Percentiles rank a stretch among this genome's conserved stretches.
phyloP scores from a whole-genome alignment of 1,284 basidiomycete genomes.

The Leccinum subrobustum region DNA sequence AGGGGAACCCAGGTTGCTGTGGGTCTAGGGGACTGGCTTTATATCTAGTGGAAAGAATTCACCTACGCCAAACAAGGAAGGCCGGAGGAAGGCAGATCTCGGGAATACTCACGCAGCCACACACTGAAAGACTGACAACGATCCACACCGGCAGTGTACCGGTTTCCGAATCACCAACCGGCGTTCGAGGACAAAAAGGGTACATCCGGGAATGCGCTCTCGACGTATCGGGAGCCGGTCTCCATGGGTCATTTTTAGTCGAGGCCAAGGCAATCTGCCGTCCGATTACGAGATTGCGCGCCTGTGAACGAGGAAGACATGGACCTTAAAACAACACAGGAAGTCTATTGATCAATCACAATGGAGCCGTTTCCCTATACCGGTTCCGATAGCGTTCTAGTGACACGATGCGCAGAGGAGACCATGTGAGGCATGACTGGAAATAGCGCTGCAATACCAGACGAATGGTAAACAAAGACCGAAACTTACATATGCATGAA shows the following conservation, averaged over 20 bases:
- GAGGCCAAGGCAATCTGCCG: background rate
- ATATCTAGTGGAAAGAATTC: slow-evolving; percentile 16
- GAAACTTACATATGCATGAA: slow-evolving; percentile 14
- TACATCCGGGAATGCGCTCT: slow-evolving; percentile 1
- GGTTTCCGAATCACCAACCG: slow-evolving; percentile 12
- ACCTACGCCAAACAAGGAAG: slow-evolving; percentile 12
- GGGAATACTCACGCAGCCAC: slow-evolving; percentile 16
- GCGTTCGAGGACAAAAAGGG: slow-evolving; percentile 3
- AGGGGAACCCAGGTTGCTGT: slow-evolving; percentile 10
- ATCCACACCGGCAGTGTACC: slow-evolving; percentile 11
- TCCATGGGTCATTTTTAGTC: slow-evolving; percentile 7
- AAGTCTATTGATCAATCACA: slow-evolving; percentile 1
- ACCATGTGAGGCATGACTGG: slow-evolving; percentile 2
- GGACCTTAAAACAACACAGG: background rate
- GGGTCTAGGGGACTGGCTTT: slow-evolving; percentile 13
- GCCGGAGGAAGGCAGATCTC: slow-evolving; percentile 7
- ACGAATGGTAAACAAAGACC: background rate
- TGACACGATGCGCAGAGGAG: background rate
- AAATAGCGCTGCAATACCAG: slow-evolving; percentile 19
- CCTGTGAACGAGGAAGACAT: background rate
- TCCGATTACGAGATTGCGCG: background rate
- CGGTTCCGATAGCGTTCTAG: slow-evolving; percentile 12
- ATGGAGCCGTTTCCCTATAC: background rate
- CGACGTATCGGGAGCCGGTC: slow-evolving; percentile 14
- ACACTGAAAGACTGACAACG: slow-evolving; percentile 10